Base-by-base conservation (phyloP, 2,329 filamentous ascomycete genomes). In the Ophiostoma piceae region DNA sequence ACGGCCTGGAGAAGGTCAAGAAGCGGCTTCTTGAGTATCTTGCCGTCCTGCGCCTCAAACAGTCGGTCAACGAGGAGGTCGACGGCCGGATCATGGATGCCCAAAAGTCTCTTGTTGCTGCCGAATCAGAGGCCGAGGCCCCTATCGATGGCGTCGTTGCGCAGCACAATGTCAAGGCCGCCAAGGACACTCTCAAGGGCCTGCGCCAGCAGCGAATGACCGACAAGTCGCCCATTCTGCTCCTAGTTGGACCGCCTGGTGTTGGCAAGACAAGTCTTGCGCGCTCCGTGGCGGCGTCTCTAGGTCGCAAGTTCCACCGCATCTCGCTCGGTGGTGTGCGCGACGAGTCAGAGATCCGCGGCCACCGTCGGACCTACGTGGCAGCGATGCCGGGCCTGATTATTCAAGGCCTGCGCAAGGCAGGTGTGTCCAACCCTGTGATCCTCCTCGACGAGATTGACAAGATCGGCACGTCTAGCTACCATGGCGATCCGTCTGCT, bases 311-410 rank as follows among this genome's bases (percentile, higher is more conserved):
- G 78, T 99, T 99, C 79, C 94, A 99, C 79, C 89, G 95, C 65
- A 97, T 99, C 75, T 98, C 95, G 3, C 88, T 99, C 3, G 95
- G 95, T 72, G 95, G 95, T 74, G 94, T 99, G 2, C 86, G 95
- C 69, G 95, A 99, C 76, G 95, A 99, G 79, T 95, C 95, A 19
- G 95, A 99, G 80, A 98, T 99, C 71, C 88, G 95, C 71, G 95
- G 95, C 11, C 95, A 99, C 79, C 87, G 95, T 70, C 86, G 95
- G 74, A 99, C 95, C 0, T 99, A 99, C 77, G 95, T 99, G 71
- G 95, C 95, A 29, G 95, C 95, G n/a, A 97, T 99, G 94, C 95
- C 95, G 11, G 95, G 95, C 69, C 84, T 98, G 69, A 91, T 99
- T 71, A 94, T 98, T 39, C 94, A 93, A 77, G 95, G 94, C 0